Evolutionary conservation across 257 asterid genomes (phyloP).

Genomic region (Lavandula angustifolia): DNA sequence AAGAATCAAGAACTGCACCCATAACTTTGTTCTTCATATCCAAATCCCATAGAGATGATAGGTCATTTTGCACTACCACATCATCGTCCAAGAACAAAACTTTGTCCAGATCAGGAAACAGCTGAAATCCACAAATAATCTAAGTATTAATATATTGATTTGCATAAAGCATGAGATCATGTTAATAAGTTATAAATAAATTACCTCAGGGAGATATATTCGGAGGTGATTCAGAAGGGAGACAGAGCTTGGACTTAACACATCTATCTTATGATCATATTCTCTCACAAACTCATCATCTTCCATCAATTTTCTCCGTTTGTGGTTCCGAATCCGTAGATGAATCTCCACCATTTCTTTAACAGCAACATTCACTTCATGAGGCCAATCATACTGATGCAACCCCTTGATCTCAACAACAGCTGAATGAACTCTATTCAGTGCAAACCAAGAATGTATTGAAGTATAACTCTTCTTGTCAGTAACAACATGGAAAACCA

Average conservation of each 20-base stretch:
- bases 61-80: slow-evolving; percentile 69
- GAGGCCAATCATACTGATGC: slow-evolving; percentile 86
- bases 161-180: slow-evolving; percentile 24
- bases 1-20: slow-evolving; percentile 78
- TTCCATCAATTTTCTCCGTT: slow-evolving; percentile 41
- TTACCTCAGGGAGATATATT: slow-evolving; percentile 84
- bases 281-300: slow-evolving; percentile 39
- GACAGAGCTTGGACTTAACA: slow-evolving; percentile 52
- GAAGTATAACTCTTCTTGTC: slow-evolving; percentile 75
- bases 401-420: slow-evolving; percentile 79
- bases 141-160: no score
- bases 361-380: slow-evolving; percentile 54
- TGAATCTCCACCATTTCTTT: slow-evolving; percentile 68
- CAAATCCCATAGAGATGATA: slow-evolving; percentile 73
- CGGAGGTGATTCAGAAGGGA: slow-evolving; percentile 81
- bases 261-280: slow-evolving; percentile 43
- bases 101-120: slow-evolving; percentile 77
- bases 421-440: slow-evolving; percentile 46
- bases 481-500: slow-evolving; percentile 79
- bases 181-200: slow-evolving; percentile 8
- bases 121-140: slow-evolving; percentile 51
- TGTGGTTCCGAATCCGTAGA: slow-evolving; percentile 52
- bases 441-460: slow-evolving; percentile 88
- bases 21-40: slow-evolving; percentile 72
- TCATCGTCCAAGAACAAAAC: slow-evolving; percentile 81